These are phyloP conservation scores for Camellia granthamiana DNA, from an alignment of 148 eudicot genomes.

Conservation along the genomic window DNA sequence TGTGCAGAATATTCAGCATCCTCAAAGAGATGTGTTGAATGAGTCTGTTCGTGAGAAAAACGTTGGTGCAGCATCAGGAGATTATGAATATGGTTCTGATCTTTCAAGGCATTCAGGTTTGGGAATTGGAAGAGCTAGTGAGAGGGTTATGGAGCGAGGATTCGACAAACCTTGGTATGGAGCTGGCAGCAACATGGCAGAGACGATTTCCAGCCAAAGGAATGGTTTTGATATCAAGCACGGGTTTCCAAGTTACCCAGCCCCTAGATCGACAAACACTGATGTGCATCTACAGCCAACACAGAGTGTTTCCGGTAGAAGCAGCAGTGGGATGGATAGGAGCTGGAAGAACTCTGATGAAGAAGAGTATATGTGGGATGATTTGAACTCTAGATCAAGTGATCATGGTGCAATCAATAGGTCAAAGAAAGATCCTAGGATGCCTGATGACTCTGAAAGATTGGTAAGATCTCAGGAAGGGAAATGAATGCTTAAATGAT, in stretches of 20 bases:
- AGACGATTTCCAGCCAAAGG: constrained; percentile 47
- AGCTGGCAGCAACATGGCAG: constrained; percentile 44
- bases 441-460: constrained; percentile 46
- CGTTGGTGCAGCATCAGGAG: constrained; percentile 44
- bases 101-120: constrained; percentile 46
- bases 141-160: constrained; percentile 36
- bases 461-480: constrained; percentile 41
- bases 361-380: constrained; percentile 93
- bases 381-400: constrained; percentile 46
- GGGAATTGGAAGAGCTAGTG: constrained; percentile 41
- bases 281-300: constrained; percentile 29
- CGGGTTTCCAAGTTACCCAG: constrained; percentile 41
- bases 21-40: constrained; percentile 39
- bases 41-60: constrained; percentile 45
- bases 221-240: constrained; percentile 55
- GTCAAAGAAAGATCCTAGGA: constrained; percentile 40
- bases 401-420: constrained; percentile 28
- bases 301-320: constrained; percentile 39
- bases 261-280: constrained; percentile 27
- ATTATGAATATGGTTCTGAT: constrained; percentile 47
- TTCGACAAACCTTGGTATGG: constrained; percentile 53
- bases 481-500: constrained; percentile 1
- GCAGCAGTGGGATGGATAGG: constrained; percentile 43
- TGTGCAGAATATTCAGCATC: constrained; percentile 45
- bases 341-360: constrained; percentile 96